Evolutionary conservation across 192 early-diverging fungal species (phyloP).

Genomic region (Podila horticola): DNA sequence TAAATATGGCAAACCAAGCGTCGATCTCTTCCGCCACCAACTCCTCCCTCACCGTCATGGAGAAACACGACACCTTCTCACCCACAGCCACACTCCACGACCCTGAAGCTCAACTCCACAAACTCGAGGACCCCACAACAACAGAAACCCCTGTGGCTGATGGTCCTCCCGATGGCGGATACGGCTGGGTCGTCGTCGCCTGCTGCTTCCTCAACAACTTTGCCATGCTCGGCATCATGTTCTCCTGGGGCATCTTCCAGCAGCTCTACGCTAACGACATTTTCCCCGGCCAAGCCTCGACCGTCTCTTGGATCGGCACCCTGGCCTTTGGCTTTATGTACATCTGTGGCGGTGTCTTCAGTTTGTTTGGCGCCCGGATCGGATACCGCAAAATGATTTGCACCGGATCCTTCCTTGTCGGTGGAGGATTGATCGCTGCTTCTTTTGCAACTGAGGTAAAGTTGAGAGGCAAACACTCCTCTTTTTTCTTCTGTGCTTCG

Average conservation of each 20-base stretch:
- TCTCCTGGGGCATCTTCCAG: slow-evolving; percentile 60
- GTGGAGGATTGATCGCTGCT: slow-evolving; percentile 43
- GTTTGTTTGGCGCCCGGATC: slow-evolving; percentile 40
- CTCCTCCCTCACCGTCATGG: neutral
- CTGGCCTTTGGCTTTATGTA: slow-evolving; percentile 44
- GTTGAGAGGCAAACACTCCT: neutral
- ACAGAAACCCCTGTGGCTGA: neutral
- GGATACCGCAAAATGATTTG: slow-evolving; percentile 44
- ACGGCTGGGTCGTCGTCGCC: slow-evolving; percentile 57
- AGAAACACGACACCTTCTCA: neutral
- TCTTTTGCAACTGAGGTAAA: slow-evolving; percentile 57
- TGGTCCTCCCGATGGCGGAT: slow-evolving; percentile 53
- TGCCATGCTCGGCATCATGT: slow-evolving; percentile 57
- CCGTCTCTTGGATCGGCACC: slow-evolving; percentile 57
- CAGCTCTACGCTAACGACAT: slow-evolving; percentile 56
- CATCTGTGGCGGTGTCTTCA: slow-evolving; percentile 32
- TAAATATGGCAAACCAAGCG: neutral
- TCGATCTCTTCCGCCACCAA: slow-evolving; percentile 6
- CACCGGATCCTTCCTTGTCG: slow-evolving; percentile 23
- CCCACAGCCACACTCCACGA: neutral
- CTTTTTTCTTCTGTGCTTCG: slow-evolving; percentile 1
- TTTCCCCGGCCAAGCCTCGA: slow-evolving; percentile 47
- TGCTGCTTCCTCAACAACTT: slow-evolving; percentile 54
- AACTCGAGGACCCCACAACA: neutral
- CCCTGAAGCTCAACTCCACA: neutral